Percentiles rank a stretch among this genome's conserved stretches.
phyloP scores from a whole-genome alignment of 352 stramenopile genomes.

The Phytophthora uliginosa region DNA sequence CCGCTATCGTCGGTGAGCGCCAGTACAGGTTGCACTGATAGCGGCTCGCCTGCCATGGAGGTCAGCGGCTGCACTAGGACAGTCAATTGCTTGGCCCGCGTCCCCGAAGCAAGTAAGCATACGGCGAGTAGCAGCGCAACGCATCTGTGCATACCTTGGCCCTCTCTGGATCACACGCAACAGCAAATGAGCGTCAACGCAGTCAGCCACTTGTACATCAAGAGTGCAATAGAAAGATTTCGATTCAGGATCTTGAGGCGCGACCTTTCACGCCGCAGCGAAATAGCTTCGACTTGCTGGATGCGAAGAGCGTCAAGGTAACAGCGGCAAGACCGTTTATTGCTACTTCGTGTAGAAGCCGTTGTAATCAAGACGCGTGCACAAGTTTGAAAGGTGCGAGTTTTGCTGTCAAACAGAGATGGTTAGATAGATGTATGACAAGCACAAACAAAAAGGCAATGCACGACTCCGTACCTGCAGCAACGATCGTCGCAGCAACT shows the following conservation, averaged over 20 bases:
- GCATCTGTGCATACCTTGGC: neutral
- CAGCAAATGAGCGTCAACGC: constrained; percentile 7
- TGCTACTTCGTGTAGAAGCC: constrained; percentile 75
- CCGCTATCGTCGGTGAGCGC: constrained; percentile 81
- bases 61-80: constrained; percentile 78
- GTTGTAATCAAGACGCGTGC: constrained; percentile 75
- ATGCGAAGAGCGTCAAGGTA: neutral
- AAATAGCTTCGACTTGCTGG: neutral
- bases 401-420: constrained; percentile 53
- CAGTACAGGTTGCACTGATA: constrained; percentile 72
- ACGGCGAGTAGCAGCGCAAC: constrained; percentile 14
- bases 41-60: constrained; percentile 67
- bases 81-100: constrained; percentile 48
- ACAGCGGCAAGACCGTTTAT: neutral
- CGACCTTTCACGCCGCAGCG: constrained; percentile 35
- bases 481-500: constrained; percentile 84
- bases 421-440: constrained; percentile 2
- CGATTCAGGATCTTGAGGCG: constrained; percentile 40
- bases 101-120: constrained; percentile 5
- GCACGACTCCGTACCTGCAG: constrained; percentile 66
- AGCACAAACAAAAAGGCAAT: neutral
- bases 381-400: constrained; percentile 73
- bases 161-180: constrained; percentile 31
- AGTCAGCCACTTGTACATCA: constrained; percentile 30
- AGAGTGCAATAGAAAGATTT: constrained; percentile 32